These are phyloP conservation scores for Setaria italica DNA, from an alignment of 202 grass and related monocot genomes.

Conservation along the genomic window DNA sequence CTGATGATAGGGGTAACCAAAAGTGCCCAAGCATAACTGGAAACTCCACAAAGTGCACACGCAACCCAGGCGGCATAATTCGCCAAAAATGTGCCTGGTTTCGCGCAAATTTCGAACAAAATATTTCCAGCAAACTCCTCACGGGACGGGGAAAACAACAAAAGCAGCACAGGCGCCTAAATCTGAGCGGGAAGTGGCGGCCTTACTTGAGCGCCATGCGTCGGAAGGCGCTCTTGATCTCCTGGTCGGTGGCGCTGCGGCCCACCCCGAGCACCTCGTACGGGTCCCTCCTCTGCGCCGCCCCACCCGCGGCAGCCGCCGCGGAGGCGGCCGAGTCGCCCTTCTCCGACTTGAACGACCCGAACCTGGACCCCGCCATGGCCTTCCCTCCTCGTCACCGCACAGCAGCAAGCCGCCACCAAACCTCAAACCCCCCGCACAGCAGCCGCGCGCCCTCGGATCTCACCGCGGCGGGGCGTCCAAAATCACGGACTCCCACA, in stretches of 20 bases:
- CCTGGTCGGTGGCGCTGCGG: constrained; percentile 86
- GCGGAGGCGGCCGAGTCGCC: constrained; percentile 55
- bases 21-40: constrained; percentile 1
- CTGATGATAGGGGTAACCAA: background rate
- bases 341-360: constrained; percentile 80
- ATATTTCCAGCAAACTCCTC: background rate
- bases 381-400: background rate
- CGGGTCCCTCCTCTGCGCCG: constrained; percentile 72
- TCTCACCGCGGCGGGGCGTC: constrained; percentile 32
- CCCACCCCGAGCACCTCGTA: constrained; percentile 92
- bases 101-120: background rate
- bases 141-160: background rate
- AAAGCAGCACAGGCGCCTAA: background rate
- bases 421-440: background rate
- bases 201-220: constrained; percentile 97
- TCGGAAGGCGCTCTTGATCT: constrained; percentile 96
- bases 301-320: constrained; percentile 34
- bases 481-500: background rate
- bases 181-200: constrained; percentile 36
- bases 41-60: constrained; percentile 8
- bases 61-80: background rate
- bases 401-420: background rate
- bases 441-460: constrained; percentile 20
- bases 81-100: background rate
- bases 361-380: constrained; percentile 77